Conservation (phyloP, 495 filamentous ascomycete genomes). For the Hyaloscypha hepaticicola region DNA sequence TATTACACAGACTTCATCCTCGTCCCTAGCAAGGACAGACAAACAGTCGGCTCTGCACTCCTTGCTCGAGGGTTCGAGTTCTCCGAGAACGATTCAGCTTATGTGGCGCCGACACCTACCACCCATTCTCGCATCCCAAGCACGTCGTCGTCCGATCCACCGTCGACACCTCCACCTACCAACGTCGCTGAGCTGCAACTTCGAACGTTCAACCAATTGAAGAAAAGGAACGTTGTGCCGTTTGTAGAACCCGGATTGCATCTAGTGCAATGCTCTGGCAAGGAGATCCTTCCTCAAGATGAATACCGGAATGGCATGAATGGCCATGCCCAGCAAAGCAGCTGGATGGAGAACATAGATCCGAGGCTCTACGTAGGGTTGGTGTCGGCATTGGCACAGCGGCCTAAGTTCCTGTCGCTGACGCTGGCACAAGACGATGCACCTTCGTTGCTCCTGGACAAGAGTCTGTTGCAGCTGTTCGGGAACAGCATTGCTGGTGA, state of each 20-base stretch:
- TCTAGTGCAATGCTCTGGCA: conserved; percentile 81
- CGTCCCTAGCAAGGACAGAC: conserved; percentile 71
- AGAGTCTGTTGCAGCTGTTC: conserved; percentile 63
- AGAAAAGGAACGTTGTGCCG: conserved; percentile 70
- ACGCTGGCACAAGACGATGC: conserved; percentile 84
- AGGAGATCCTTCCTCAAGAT: conserved; percentile 38
- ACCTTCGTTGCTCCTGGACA: conserved; percentile 79
- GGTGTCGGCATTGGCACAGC: conserved; percentile 65
- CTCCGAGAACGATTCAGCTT: conserved; percentile 66
- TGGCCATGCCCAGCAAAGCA: conserved; percentile 30
- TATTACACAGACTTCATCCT: conserved; percentile 98
- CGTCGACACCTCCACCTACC: conserved; percentile 74
- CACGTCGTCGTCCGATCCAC: conserved; percentile 46
- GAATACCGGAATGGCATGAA: conserved; percentile 29
- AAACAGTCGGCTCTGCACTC: conserved; percentile 71
- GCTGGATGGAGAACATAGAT: conserved; percentile 53
- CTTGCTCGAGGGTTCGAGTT: conserved; percentile 82
- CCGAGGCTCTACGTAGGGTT: conserved; percentile 67
- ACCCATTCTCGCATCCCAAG: conserved; percentile 50
- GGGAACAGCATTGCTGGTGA: conserved; percentile 73
- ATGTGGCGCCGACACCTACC: conserved; percentile 53
- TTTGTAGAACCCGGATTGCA: conserved; percentile 64
- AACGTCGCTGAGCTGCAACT: conserved; percentile 75
- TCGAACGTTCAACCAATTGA: conserved; percentile 76
- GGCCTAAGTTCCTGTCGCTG: conserved; percentile 79